These are phyloP conservation scores for Talaromyces sp. DNA, from an alignment of 2,329 filamentous ascomycete genomes.

Conservation along the genomic window DNA sequence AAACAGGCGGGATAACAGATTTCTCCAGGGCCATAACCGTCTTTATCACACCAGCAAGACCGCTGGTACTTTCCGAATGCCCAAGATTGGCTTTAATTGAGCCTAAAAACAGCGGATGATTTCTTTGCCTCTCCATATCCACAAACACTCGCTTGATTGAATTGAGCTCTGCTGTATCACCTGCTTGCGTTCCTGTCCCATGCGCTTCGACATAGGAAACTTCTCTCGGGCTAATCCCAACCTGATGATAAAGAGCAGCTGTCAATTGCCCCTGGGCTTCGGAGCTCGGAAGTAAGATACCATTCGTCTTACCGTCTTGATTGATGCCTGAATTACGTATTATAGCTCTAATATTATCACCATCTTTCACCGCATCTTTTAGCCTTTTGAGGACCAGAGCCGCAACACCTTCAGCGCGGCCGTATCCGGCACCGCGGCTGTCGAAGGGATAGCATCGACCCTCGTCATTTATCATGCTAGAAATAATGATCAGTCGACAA, in stretches of 20 bases:
- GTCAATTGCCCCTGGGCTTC: conserved; percentile 23
- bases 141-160: conserved; percentile 13
- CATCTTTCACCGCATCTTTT: conserved; percentile 43
- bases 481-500: neutral
- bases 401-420: conserved; percentile 50
- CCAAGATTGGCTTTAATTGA: conserved; percentile 33
- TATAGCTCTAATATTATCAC: conserved; percentile 39
- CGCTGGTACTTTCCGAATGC: conserved; percentile 30
- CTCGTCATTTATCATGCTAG: neutral
- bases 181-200: conserved; percentile 34
- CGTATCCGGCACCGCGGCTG: conserved; percentile 43
- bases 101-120: conserved; percentile 29
- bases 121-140: conserved; percentile 26
- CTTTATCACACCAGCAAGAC: conserved; percentile 27
- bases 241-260: conserved; percentile 24
- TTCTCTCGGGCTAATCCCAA: conserved; percentile 43
- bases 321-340: conserved; percentile 28
- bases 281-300: conserved; percentile 29
- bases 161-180: conserved; percentile 22
- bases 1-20: conserved; percentile 24
- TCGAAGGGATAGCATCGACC: conserved; percentile 22
- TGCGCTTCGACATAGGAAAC: conserved; percentile 61
- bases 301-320: conserved; percentile 28
- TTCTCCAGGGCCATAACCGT: conserved; percentile 29
- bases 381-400: conserved; percentile 51